Evolutionary conservation across 345 rosid genomes (phyloP), one percentile per base, ranked within the genome.

Genomic region (Xanthoceras sorbifolium): DNA sequence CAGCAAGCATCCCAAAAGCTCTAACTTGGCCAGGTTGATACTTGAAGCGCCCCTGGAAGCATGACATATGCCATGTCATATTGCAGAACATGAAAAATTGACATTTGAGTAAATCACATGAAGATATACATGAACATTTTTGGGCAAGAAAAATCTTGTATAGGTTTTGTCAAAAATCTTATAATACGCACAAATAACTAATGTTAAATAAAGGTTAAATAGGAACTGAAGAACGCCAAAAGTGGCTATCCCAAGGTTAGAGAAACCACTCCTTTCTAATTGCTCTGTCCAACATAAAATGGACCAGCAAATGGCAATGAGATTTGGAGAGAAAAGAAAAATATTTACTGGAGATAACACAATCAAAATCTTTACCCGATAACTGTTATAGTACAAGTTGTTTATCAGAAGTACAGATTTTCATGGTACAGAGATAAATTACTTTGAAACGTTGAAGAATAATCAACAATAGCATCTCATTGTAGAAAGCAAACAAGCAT

Each of bases 1-100:
- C 93, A 64, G 93, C 93, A 64, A 91, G 77, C 95, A 88, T 91
- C 62, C 95, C 95, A 54, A 86, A 88, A 18, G 89, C 91, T 82
- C 82, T 83, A 72, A 83, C 90, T 83, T 85, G 86, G 76, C 89
- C 87, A 71, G 89, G 85, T 69, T 86, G 86, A 80, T 91, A 91
- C 85, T 80, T 89, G 83, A 91, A 88, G 69, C 90, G 93, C 1
- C 93, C 95, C 93, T 91, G 80, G 9, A 31, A 63, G 8, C 34
- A 50, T 28, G 7, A 61, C 22, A n/a, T 29, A 40, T 34, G 44
- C 17, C 28, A 63, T 63, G 32, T 63, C 11, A 32, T 34, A 64
- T 17, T 17, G 15, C 18, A 64, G 34, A 17, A 18, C 23, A 64
- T 28, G 20, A 2, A 1, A 3, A 48, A 26, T 28, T 40, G 54